phyloP scores from a whole-genome alignment of 1,284 basidiomycete genomes.

The Sporisorium reilianum region DNA sequence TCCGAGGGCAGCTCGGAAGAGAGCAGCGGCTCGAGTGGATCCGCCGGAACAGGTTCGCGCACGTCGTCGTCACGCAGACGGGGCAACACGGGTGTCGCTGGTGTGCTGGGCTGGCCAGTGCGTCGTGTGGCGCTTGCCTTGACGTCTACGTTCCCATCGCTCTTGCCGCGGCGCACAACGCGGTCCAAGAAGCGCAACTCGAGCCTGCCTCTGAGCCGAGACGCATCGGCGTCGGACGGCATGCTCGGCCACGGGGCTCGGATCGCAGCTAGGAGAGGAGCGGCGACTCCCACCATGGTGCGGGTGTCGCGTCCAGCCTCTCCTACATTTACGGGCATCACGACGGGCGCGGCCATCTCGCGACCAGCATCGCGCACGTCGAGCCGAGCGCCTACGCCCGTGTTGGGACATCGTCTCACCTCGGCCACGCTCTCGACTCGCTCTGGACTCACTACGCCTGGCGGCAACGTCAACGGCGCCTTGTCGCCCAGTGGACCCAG shows the following conservation, averaged over 20 bases:
- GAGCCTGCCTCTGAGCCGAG: constrained; percentile 29
- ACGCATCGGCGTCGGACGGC: constrained; percentile 8
- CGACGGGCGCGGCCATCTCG: constrained; percentile 42
- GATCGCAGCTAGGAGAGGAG: constrained; percentile 37
- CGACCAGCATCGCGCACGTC: constrained; percentile 48
- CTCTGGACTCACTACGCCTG: constrained; percentile 28
- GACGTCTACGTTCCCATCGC: constrained; percentile 32
- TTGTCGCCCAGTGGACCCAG: constrained; percentile 35
- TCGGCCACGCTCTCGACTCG: constrained; percentile 36
- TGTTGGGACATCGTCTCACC: constrained; percentile 49
- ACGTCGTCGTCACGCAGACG: constrained; percentile 20
- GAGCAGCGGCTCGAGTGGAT: constrained; percentile 35
- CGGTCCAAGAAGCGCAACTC: constrained; percentile 45
- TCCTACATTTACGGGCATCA: constrained; percentile 35
- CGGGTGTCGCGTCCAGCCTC: constrained; percentile 46
- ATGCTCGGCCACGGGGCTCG: constrained; percentile 24
- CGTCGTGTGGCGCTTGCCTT: constrained; percentile 35
- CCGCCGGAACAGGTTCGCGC: constrained; percentile 20
- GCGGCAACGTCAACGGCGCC: constrained; percentile 18
- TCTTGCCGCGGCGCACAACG: constrained; percentile 26
- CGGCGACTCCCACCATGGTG: constrained; percentile 32
- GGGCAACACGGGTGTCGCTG: constrained; percentile 19
- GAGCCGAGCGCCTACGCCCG: constrained; percentile 49
- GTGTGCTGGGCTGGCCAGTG: constrained; percentile 38
- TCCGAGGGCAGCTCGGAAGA: constrained; percentile 53